phyloP scores from a whole-genome alignment of 129 eudicot species.

The Cynara cardunculus region DNA sequence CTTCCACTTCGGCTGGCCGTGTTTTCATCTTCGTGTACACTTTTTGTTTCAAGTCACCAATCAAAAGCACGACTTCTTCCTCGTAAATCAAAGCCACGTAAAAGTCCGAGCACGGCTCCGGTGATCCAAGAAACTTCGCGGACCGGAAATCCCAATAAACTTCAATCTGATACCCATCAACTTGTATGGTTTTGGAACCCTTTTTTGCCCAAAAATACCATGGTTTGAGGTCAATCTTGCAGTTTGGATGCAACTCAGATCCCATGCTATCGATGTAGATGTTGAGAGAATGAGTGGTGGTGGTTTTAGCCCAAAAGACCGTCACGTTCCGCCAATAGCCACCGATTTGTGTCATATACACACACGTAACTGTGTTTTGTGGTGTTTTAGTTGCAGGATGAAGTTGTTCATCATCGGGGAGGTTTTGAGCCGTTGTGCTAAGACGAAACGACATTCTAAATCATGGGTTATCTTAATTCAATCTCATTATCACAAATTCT shows the following conservation, averaged over 20 bases:
- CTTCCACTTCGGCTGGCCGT: conserved; percentile 55
- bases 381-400: conserved; percentile 32
- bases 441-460: background rate
- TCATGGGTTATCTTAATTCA: background rate
- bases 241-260: conserved; percentile 37
- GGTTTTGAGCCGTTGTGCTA: background rate
- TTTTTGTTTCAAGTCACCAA: conserved; percentile 71
- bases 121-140: conserved; percentile 69
- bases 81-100: conserved; percentile 76
- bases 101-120: conserved; percentile 71
- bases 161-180: conserved; percentile 65
- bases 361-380: conserved; percentile 61
- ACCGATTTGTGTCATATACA: conserved; percentile 64
- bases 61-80: conserved; percentile 67
- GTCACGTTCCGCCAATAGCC: conserved; percentile 77
- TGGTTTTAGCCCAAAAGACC: conserved; percentile 65
- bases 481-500: background rate
- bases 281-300: conserved; percentile 53
- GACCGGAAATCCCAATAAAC: conserved; percentile 83
- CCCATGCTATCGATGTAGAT: conserved; percentile 61
- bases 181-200: conserved; percentile 68
- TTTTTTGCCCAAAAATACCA: conserved; percentile 97
- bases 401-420: background rate
- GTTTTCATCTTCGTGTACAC: conserved; percentile 66
- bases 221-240: conserved; percentile 92